phyloP scores from a whole-genome alignment of 306 rosid genomes.

The Trifolium dubium region DNA sequence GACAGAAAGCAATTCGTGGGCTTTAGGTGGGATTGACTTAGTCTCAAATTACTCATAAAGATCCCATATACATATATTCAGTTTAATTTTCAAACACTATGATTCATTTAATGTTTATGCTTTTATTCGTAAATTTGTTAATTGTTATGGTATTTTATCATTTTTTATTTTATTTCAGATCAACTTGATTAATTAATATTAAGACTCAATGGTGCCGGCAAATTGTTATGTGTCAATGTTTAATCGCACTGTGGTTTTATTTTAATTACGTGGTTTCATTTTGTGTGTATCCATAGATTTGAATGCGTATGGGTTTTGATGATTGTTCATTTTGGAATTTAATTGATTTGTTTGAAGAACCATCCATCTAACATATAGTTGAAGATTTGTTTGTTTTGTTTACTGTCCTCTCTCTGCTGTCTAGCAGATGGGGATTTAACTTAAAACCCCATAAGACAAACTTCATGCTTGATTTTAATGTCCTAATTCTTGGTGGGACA shows the following conservation, averaged over 20 bases:
- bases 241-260: background rate
- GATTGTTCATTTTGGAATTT: constrained; percentile 3
- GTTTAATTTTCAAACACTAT: too few relatives aligned
- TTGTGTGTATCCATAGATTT: background rate
- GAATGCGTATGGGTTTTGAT: constrained; percentile 23
- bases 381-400: background rate
- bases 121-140: too few relatives aligned
- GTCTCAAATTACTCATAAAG: constrained; percentile 63
- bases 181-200: constrained; percentile 5
- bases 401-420: background rate
- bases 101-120: background rate
- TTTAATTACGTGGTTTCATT: background rate
- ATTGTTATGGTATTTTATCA: too few relatives aligned
- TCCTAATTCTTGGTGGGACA: constrained; percentile 77
- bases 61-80: background rate
- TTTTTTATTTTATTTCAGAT: background rate
- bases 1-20: constrained; percentile 63
- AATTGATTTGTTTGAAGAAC: constrained; percentile 18
- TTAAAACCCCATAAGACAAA: background rate
- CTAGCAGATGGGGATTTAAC: constrained; percentile 21
- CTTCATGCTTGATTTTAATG: constrained; percentile 38
- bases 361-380: background rate
- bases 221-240: too few relatives aligned
- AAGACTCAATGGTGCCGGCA: background rate
- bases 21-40: constrained; percentile 73